Evolutionary conservation across 1,139 yeast species (phyloP).

Genomic region (Eremothecium gossypii): DNA sequence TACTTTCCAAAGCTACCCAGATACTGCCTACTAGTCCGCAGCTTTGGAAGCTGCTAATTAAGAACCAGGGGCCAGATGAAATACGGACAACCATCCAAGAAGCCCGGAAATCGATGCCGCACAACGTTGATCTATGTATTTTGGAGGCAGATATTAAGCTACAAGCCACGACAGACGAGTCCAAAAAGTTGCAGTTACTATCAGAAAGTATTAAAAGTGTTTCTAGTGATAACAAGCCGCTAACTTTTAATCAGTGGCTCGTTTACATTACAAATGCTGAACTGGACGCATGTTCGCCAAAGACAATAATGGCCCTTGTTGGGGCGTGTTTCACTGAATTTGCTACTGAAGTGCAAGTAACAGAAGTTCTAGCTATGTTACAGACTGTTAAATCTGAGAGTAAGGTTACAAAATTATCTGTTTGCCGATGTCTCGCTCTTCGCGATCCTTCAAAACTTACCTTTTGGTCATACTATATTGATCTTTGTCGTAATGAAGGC

Average conservation of each 20-base stretch:
- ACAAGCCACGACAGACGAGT: too few species aligned
- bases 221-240: conserved; percentile 37
- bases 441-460: conserved; percentile 40
- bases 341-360: neutral
- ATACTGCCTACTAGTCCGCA: conserved; percentile 54
- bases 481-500: conserved; percentile 36
- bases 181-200: too few species aligned
- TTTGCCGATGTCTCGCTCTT: too few species aligned
- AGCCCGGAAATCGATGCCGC: conserved; percentile 49
- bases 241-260: conserved; percentile 42
- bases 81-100: conserved; percentile 47
- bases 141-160: conserved; percentile 57
- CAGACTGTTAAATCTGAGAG: too few species aligned
- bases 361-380: too few species aligned
- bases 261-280: conserved; percentile 38
- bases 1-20: conserved; percentile 61
- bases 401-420: too few species aligned
- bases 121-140: conserved; percentile 57
- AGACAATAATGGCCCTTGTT: conserved; percentile 17
- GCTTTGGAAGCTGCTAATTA: conserved; percentile 52
- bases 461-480: conserved; percentile 49
- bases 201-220: too few species aligned
- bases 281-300: conserved; percentile 22
- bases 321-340: conserved; percentile 21
- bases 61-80: conserved; percentile 35